Evolutionary conservation across 2,329 filamentous ascomycete genomes (phyloP), one percentile per base, ranked within the genome.

Genomic region (Talaromyces islandicus): DNA sequence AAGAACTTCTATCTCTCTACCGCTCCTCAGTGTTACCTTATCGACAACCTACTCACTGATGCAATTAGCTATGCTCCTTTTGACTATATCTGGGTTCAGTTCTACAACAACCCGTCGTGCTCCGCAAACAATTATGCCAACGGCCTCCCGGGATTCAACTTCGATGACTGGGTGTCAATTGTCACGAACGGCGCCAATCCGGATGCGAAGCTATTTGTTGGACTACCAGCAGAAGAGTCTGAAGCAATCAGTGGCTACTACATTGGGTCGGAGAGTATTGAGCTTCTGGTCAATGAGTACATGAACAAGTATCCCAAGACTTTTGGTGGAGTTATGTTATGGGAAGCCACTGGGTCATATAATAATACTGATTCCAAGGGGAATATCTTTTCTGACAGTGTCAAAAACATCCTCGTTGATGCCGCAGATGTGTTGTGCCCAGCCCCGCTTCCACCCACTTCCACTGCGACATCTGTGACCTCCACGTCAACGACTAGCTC

Each of bases 321-420:
- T 60, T 86, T 86, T 64, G 84, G 82, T 51, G 84, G 84, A 71
- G 73, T 85, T 38, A 86, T 85, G 83, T 68, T 86, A 6, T 86
- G 81, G 81, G 83, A 85, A 59, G 80, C 82, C 9, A 67, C 64
- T 3, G 51, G 57, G 5, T 66, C 65, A 9, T 61, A 65, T 11
- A 59, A 62, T 14, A 68, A 68, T 41, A 54, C 57, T 12, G 56
- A 59, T 14, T 51, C 57, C 30, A 58, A 57, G 10, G 38, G 57
- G 46, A 50, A 58, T 30, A 59, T 59, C 53, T 67, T 63, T 55
- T 62, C 66, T 12, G 61, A 65, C 27, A 62, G 59, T 46, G 63
- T 68, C 12, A 67, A 67, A 55, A 25, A 52, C 17, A 17, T 63
- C 2, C 51, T 68, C 17, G 48, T 38, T 25, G 29, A 57, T 11